Evolutionary conservation across 2,329 filamentous ascomycete species (phyloP), one percentile per base, ranked within the genome.

Genomic region (Graphilbum sp.): DNA sequence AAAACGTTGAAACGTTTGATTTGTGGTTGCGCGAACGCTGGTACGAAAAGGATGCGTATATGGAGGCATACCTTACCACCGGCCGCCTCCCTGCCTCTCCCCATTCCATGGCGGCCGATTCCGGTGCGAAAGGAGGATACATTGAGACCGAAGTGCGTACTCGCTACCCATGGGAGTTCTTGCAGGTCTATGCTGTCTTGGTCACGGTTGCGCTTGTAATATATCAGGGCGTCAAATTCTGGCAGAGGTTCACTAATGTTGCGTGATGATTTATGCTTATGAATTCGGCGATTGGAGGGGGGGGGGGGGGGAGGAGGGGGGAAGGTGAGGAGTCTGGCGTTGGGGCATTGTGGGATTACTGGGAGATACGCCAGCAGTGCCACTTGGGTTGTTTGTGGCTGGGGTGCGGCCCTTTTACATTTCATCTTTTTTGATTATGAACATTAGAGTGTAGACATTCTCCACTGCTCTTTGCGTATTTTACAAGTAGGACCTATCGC

Each of bases 21-120:
- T 50, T 66, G 3, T 98, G 90, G 90, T 65, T 96, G 21, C 70
- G 77, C 24, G 76, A 83, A 40, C 72, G 86, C 33, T 98, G 90
- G 90, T 72, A 78, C 36, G 86, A 94, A 54, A 98, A 98, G 56
- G 88, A 98, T 50, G 73, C 75, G 23, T 66, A 95, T 34, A 72
- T 98, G 52, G 86, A 95, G 48, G 72, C 85, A 46, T 96, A 85
- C 54, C 62, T 79, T 39, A 66, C 69, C 15, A 87, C 78, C 2
- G 85, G 81, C 3, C 71, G 78, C 17, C 94, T 96, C 50, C 90
- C 90, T 0, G 66, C 75, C 4, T 77, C 79, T 45, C 63, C 73
- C 7, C n/a, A 4, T 18, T 16, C 30, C 7, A n/a, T 18, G 5
- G 7, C 16, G 8, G 16, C 17, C 16, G 16, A 5, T 5, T 17